Conservation (phyloP, 208 protist species). For the Balamuthia mandrillaris region DNA sequence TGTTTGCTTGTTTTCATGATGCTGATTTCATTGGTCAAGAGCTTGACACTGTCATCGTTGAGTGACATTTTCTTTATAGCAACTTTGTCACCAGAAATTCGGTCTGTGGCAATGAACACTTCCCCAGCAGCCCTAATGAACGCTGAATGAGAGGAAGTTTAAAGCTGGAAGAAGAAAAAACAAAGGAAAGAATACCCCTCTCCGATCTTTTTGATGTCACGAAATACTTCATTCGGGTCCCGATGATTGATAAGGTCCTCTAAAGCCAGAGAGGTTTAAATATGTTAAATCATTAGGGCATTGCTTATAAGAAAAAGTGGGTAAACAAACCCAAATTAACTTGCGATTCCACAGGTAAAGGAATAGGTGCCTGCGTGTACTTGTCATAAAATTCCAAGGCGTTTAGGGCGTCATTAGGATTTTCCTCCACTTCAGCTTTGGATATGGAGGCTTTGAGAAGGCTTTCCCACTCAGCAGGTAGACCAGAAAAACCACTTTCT, state of each 20-base stretch:
- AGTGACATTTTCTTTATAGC: constrained; percentile 67
- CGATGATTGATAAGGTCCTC: background rate
- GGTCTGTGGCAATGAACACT: constrained; percentile 56
- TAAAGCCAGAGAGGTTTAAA: no score
- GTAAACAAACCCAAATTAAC: no score
- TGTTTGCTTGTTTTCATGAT: constrained; percentile 66
- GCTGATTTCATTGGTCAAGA: constrained; percentile 67
- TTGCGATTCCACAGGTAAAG: no score
- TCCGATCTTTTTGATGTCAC: constrained; percentile 43
- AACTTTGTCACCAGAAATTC: constrained; percentile 21
- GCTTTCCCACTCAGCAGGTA: constrained; percentile 1
- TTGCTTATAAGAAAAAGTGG: no score
- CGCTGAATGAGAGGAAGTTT: background rate
- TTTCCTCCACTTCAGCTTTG: background rate
- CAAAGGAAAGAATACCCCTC: constrained; percentile 16
- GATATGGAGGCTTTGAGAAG: constrained; percentile 14
- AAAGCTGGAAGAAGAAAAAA: background rate
- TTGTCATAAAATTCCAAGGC: background rate
- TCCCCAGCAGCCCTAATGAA: constrained; percentile 55
- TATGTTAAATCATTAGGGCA: no score
- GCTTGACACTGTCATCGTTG: constrained; percentile 49
- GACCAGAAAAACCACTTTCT: background rate
- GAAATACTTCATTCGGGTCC: background rate
- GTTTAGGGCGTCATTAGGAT: background rate
- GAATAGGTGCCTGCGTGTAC: background rate